These are phyloP conservation scores for Chrysanthemum seticuspe DNA, from an alignment of 129 eudicot genomes.

Conservation along the genomic window DNA sequence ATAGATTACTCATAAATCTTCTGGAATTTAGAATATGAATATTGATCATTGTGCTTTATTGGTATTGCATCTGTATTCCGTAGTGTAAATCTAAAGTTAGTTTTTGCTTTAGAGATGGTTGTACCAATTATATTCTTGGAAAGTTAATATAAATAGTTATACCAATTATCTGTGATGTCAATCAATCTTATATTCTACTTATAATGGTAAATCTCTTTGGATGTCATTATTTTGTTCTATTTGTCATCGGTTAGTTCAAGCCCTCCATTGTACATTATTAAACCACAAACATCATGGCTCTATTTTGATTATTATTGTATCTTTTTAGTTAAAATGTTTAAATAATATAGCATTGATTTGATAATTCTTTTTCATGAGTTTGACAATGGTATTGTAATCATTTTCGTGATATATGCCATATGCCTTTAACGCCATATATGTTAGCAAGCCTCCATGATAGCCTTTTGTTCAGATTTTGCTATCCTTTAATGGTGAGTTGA, in stretches of 20 bases:
- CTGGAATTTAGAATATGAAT: not conserved
- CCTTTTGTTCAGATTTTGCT: no score
- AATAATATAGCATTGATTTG: no score
- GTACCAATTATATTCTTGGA: no score
- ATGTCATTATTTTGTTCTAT: not conserved
- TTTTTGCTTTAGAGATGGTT: not conserved
- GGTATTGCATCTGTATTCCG: slow-evolving; percentile 9
- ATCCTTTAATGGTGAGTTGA: no score
- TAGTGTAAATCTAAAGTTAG: not conserved
- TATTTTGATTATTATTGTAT: no score
- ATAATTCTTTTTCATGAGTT: no score
- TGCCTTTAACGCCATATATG: no score
- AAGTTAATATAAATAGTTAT: not conserved
- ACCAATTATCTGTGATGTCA: not conserved
- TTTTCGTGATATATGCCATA: no score
- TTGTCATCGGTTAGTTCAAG: slow-evolving; percentile 11
- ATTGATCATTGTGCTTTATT: not conserved
- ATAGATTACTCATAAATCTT: not conserved
- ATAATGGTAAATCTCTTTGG: slow-evolving; percentile 6
- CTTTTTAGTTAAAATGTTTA: no score
- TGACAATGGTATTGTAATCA: no score
- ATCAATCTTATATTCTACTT: not conserved
- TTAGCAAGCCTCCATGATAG: no score
- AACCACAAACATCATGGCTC: no score
- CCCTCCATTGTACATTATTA: not conserved